Evolutionary conservation across 768 basidiomycete species (phyloP).

Genomic region (Cystofilobasidium capitatum): DNA sequence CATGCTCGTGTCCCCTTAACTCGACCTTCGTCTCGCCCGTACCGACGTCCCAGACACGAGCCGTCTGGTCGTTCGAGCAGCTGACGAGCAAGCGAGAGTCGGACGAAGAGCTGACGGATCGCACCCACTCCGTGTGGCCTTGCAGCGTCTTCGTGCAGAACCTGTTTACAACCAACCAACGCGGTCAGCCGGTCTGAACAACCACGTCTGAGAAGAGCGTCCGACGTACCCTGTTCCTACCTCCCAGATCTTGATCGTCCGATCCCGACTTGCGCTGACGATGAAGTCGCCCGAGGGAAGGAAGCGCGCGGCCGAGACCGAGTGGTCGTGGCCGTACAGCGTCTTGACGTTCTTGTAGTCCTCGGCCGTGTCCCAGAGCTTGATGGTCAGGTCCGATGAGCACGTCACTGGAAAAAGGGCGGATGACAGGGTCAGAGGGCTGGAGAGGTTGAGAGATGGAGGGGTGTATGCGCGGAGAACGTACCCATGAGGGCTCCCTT

Average conservation of each 20-base stretch:
- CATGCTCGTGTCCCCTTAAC: slow-evolving; percentile 77
- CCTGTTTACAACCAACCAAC: slow-evolving; percentile 38
- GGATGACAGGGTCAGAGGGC: neutral
- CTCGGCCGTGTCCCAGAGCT: slow-evolving; percentile 81
- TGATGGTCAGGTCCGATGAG: slow-evolving; percentile 81
- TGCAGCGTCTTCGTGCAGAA: slow-evolving; percentile 65
- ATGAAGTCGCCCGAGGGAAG: slow-evolving; percentile 73
- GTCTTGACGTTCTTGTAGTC: slow-evolving; percentile 85
- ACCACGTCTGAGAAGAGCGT: neutral
- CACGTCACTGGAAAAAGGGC: slow-evolving; percentile 47
- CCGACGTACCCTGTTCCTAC: slow-evolving; percentile 66
- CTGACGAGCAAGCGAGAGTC: slow-evolving; percentile 69
- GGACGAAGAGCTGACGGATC: slow-evolving; percentile 45
- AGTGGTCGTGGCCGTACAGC: slow-evolving; percentile 80
- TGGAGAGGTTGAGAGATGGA: neutral
- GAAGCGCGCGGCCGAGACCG: slow-evolving; percentile 75
- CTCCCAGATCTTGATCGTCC: slow-evolving; percentile 76
- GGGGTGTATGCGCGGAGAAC: slow-evolving; percentile 21
- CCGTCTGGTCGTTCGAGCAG: slow-evolving; percentile 83
- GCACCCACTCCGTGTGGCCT: slow-evolving; percentile 79
- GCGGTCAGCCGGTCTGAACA: no score
- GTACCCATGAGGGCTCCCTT: slow-evolving; percentile 73
- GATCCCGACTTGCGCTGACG: slow-evolving; percentile 78
- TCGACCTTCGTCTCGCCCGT: slow-evolving; percentile 71
- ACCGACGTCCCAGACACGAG: slow-evolving; percentile 62